Evolutionary conservation across 768 basidiomycete genomes (phyloP), one percentile per base, ranked within the genome.

Genomic region (Auriscalpium orientale): DNA sequence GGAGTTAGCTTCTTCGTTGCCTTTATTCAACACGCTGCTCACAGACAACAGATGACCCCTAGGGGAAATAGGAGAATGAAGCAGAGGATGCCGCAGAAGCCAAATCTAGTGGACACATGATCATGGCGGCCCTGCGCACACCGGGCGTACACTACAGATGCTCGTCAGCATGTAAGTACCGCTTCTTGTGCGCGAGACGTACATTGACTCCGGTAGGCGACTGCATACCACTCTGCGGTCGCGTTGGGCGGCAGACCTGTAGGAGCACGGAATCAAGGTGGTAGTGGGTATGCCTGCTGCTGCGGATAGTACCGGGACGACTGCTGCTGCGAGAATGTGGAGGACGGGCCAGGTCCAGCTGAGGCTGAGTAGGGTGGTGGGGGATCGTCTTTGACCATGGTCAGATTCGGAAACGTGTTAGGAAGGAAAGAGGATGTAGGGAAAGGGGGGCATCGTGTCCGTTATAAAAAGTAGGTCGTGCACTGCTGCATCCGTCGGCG

Each of bases 121-220:
- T 69, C 67, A 43, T 70, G 69, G 18, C 69, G 58, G 28, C 69
- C 69, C 38, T 63, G 58, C 18, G 69, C 69, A 54, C 69, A 70
- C 43, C 56, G 57, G 49, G 62, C 65, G 45, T 58, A 51, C 21
- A 66, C 66, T 67, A n/a, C 6, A 40, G 28, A 12, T 28, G 28
- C 28, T 28, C 28, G 28, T 28, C 5, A 28, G 28, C 4, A 4
- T 28, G 28, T n/a, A n/a, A n/a, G n/a, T 28, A 28, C 7, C 28
- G 5, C 28, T 28, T 4, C 28, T 2, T 28, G 28, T 7, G 28
- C 4, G 28, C 28, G 28, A 4, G 28, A 28, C 28, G 28, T 28
- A 28, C 63, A 33, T 38, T 64, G 62, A 20, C 55, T 45, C 18
- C 56, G 59, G 22, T 64, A 64, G 38, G n/a, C n/a, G n/a, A 60